These are phyloP conservation scores for Amanita brunnescens DNA, from an alignment of 768 basidiomycete species.

Conservation along the genomic window DNA sequence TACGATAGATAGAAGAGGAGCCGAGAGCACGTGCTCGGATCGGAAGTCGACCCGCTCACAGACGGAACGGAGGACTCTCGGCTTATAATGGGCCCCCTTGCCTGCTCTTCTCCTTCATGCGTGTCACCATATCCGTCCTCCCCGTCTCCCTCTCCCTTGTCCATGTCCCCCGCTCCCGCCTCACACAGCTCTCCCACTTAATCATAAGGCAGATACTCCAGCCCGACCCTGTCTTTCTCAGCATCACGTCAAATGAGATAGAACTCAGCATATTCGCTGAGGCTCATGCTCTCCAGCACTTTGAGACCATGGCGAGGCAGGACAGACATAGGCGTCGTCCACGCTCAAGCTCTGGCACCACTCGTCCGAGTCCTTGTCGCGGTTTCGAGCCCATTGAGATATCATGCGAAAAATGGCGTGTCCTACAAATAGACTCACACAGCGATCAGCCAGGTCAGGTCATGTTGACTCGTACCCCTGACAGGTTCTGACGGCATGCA, in stretches of 20 bases:
- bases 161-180: slow-evolving; percentile 64
- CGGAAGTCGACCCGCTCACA: neutral
- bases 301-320: slow-evolving; percentile 49
- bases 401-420: slow-evolving; percentile 68
- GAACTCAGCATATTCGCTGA: slow-evolving; percentile 73
- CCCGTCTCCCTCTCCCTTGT: slow-evolving; percentile 65
- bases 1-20: too few relatives aligned
- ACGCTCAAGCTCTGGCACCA: slow-evolving; percentile 34
- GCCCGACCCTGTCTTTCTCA: slow-evolving; percentile 59
- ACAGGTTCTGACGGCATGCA: slow-evolving; percentile 5
- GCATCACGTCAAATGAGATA: slow-evolving; percentile 70
- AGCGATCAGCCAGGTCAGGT: slow-evolving; percentile 56
- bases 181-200: slow-evolving; percentile 47
- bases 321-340: slow-evolving; percentile 42
- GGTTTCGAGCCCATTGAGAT: slow-evolving; percentile 51
- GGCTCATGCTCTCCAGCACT: slow-evolving; percentile 44
- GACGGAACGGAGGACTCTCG: neutral
- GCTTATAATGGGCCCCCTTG: neutral
- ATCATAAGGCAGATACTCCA: slow-evolving; percentile 64
- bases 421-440: slow-evolving; percentile 76
- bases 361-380: slow-evolving; percentile 20
- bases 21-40: too few relatives aligned
- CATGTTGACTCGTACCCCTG: neutral
- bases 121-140: slow-evolving; percentile 60
- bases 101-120: slow-evolving; percentile 18